These are phyloP conservation scores for Didymella exigua DNA, from an alignment of 2,329 filamentous ascomycete species.

Conservation along the genomic window DNA sequence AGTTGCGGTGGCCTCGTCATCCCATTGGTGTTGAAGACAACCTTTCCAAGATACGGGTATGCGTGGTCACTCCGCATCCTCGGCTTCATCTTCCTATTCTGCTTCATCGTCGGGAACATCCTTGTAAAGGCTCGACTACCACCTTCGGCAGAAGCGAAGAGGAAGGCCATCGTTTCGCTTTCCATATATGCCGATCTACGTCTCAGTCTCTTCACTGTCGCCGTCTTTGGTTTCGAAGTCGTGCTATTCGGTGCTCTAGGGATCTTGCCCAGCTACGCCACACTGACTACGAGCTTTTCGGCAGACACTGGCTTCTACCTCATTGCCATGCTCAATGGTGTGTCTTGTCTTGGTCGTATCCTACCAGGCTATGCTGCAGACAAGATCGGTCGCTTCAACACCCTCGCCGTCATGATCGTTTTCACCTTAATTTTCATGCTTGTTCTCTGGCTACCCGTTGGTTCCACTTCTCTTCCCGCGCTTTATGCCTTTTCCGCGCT, in stretches of 20 bases:
- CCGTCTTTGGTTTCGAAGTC: constrained; percentile 45
- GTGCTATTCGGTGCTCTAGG: constrained; percentile 51
- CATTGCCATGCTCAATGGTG: constrained; percentile 49
- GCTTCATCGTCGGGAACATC: constrained; percentile 42
- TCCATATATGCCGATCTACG: constrained; percentile 43
- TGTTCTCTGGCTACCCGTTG: constrained; percentile 43
- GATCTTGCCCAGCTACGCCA: constrained; percentile 50
- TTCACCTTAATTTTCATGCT: constrained; percentile 47
- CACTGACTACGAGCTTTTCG: constrained; percentile 44
- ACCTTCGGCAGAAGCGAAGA: constrained; percentile 36
- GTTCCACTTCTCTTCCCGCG: constrained; percentile 36
- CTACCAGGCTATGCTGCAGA: constrained; percentile 50
- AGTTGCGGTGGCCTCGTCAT: constrained; percentile 46
- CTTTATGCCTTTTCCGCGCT: constrained; percentile 51
- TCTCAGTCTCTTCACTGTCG: constrained; percentile 43
- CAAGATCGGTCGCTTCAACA: constrained; percentile 51
- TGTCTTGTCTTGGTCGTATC: constrained; percentile 49
- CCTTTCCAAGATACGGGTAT: constrained; percentile 45
- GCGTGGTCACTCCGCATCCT: constrained; percentile 49
- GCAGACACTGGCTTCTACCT: constrained; percentile 45
- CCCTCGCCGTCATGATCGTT: constrained; percentile 45
- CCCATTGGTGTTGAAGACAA: constrained; percentile 43
- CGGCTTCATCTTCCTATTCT: constrained; percentile 43
- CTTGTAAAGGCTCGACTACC: constrained; percentile 46
- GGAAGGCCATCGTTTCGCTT: constrained; percentile 44